Evolutionary conservation across 805 yeast genomes (phyloP), one percentile per base, ranked within the genome.

Genomic region (Schizosaccharomyces lindneri): DNA sequence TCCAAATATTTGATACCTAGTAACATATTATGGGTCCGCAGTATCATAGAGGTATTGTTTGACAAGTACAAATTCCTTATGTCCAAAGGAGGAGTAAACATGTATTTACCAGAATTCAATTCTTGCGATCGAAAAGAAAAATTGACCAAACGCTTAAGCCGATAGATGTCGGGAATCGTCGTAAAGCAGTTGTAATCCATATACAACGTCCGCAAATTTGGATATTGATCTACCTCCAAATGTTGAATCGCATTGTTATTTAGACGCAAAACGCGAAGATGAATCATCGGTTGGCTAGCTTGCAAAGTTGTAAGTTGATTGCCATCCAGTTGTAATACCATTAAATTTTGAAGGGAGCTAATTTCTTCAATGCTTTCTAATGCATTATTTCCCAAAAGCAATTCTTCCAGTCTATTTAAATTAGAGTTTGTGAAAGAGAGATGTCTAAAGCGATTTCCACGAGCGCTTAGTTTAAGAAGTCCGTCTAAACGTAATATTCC

Each of bases 401-500:
- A 64, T 43, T 65, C 66, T 59, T 67, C 68, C 24, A 71, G 62
- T 1, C 67, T 57, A 17, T 62, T 51, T 24, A 72, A 65, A 19
- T 63, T 48, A 46, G 61, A 60, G 15, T 51, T 62, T 15, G 57
- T 61, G 48, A 70, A 65, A 48, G 67, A 62, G 15, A 70, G 63
- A 15, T 15, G 36, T 9, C 60, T 59, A 4, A 72, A 63, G 27
- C 63, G 48, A 60, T 72, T 71, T 15, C 65, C 64, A 21, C 63
- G 57, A 9, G 66, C 69, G 19, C 66, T 65, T 27, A 72, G 60
- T 39, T 64, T 61, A 43, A 67, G 62, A 31, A 71, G 61, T 4
- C 73, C 69, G n/a, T 71, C 71, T n/a, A 76, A 65, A 19, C 67
- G 65, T 31, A 73, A 72, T n/a, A 79, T 63, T 2, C 79, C 78